These are phyloP conservation scores for Mycena haematopus DNA, from an alignment of 768 basidiomycete genomes.

Conservation along the genomic window DNA sequence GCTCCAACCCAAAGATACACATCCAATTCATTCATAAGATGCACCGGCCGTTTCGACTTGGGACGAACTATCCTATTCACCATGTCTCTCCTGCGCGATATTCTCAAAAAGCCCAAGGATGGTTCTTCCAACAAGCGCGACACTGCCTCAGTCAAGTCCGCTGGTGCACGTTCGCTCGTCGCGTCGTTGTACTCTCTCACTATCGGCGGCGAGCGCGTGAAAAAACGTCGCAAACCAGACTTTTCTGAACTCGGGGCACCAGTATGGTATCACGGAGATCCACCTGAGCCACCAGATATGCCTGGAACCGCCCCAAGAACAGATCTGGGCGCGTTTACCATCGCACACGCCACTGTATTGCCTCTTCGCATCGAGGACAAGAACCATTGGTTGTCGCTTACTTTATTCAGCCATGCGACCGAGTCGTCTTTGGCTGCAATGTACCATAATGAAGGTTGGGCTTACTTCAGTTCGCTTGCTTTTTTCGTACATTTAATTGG, in stretches of 20 bases:
- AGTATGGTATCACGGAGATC: constrained; percentile 23
- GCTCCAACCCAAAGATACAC: constrained; percentile 10
- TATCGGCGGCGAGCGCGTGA: constrained; percentile 26
- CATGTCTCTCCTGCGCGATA: constrained; percentile 31
- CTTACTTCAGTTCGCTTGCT: not conserved
- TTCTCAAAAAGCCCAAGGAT: constrained; percentile 27
- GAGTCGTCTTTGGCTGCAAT: constrained; percentile 25
- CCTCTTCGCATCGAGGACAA: constrained; percentile 26
- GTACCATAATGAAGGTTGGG: constrained; percentile 29
- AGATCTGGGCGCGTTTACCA: constrained; percentile 22
- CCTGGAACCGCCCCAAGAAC: constrained; percentile 19
- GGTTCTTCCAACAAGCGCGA: constrained; percentile 17
- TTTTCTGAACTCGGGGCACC: constrained; percentile 27
- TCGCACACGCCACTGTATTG: constrained; percentile 24
- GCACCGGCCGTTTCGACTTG: no score
- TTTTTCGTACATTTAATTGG: not conserved
- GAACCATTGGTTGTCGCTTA: constrained; percentile 28
- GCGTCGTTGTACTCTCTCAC: constrained; percentile 27
- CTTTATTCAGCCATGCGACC: constrained; percentile 26
- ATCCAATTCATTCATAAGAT: no score
- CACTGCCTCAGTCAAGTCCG: constrained; percentile 26
- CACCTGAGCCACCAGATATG: constrained; percentile 25
- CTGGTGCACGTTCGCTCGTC: constrained; percentile 30
- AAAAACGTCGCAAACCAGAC: constrained; percentile 27
- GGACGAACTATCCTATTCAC: no score